Conservation (phyloP, 306 rosid genomes). For the Abrus precatorius region DNA sequence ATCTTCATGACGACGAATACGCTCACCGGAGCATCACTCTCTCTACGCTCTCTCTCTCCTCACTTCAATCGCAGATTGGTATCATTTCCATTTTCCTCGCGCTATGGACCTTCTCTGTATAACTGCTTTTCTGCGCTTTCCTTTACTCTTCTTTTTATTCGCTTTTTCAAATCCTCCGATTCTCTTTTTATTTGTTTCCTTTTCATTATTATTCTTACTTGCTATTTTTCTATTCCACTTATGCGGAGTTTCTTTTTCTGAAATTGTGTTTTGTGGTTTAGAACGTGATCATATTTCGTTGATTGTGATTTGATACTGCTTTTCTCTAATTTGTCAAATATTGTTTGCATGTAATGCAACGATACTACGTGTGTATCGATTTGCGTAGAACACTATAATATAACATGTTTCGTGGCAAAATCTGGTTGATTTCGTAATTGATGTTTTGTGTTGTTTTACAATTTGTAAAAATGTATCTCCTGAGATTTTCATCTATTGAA, state of each 20-base stretch:
- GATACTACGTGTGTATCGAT: neutral
- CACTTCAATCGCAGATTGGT: slow-evolving; percentile 29
- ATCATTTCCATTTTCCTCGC: neutral
- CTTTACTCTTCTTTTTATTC: neutral
- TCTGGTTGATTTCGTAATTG: neutral
- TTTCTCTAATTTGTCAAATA: slow-evolving; percentile 16
- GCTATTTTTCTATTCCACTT: slow-evolving; percentile 8
- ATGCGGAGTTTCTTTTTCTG: neutral
- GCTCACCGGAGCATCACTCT: slow-evolving; percentile 14
- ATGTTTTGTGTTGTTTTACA: neutral
- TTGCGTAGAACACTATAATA: neutral
- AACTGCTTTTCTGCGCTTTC: neutral
- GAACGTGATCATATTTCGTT: neutral
- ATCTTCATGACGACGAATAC: slow-evolving; percentile 39
- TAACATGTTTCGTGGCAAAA: neutral
- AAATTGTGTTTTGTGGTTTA: neutral
- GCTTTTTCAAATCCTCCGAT: neutral
- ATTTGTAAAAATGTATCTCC: neutral
- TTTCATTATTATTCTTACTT: neutral
- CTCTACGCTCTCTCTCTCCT: slow-evolving; percentile 11
- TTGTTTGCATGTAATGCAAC: neutral
- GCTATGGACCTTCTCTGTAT: neutral
- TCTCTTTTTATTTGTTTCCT: neutral
- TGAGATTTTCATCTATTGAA: neutral
- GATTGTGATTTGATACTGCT: slow-evolving; percentile 9